Evolutionary conservation across 73 alveolate species (phyloP), one percentile per base, ranked within the genome.

Genomic region (Vitrella brassicaformis): DNA sequence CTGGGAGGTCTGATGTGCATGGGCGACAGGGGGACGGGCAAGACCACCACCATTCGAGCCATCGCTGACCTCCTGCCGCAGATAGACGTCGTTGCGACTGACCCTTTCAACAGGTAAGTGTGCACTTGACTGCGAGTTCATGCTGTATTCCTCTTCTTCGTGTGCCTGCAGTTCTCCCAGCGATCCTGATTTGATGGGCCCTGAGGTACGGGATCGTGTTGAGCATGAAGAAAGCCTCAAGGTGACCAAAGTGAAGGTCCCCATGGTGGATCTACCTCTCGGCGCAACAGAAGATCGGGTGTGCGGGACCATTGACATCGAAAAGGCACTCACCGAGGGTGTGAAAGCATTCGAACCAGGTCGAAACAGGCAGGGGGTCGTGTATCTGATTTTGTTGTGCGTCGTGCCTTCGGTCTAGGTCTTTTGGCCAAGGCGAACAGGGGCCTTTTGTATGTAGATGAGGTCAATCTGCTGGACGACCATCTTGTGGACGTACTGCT

Each of bases 11-110:
- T 77, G 68, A 77, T 77, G 84, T 66, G 68, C 77, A 68, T 77
- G 78, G 84, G 84, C 19, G 84, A 77, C 28, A 74, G 84, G 27
- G 84, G 84, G 9, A 77, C 84, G 26, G 84, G 84, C 26, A 77
- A 77, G 72, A 77, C 84, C 47, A 77, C 84, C 66, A 77, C 84
- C 31, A 77, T 77, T 67, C 84, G 84, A 46, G 84, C 84, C 31
- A 25, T 77, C 31, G 84, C 68, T 67, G 84, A 77, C 28, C 78
- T 77, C n/a, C 84, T 77, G 0, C 84, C 84, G 19, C 75, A 47
- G 47, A 77, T 77, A 28, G 68, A 73, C 25, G 46, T 74, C 31
- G 72, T 77, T 45, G 30, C 78, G 1, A 78, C 67, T 28, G 84
- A 77, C 47, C 84, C 84, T 47, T 77, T 66, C 84, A 77, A 77